Conservation (phyloP, 192 early-diverging fungal species). For the Backusella tarrabulga region DNA sequence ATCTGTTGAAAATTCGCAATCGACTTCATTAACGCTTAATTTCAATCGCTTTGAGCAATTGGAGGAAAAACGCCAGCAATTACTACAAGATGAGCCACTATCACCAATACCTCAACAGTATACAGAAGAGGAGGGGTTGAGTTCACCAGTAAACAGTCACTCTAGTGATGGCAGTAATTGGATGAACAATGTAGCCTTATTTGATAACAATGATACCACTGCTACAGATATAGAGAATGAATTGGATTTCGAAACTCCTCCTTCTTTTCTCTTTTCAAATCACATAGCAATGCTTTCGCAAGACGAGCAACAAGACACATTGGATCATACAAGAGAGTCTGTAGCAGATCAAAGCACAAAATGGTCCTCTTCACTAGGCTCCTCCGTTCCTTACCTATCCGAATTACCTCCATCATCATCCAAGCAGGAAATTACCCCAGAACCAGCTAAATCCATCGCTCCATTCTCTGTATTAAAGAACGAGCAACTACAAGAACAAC, state of each 20-base stretch:
- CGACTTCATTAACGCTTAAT: neutral
- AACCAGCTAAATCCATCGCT: neutral
- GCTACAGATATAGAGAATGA: conserved; percentile 1
- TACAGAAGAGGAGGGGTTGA: neutral
- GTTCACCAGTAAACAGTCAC: neutral
- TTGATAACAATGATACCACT: conserved; percentile 2
- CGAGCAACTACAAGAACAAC: neutral
- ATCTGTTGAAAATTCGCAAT: neutral
- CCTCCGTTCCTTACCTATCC: conserved; percentile 9
- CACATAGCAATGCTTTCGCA: neutral
- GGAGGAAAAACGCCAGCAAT: neutral
- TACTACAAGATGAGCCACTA: neutral
- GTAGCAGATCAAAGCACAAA: neutral
- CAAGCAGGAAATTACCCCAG: neutral
- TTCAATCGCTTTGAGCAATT: conserved; percentile 12
- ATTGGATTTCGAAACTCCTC: neutral
- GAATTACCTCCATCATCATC: neutral
- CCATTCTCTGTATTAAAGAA: neutral
- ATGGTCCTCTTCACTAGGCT: neutral
- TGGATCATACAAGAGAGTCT: neutral
- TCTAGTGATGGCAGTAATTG: conserved; percentile 3
- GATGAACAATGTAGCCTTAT: neutral
- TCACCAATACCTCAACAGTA: neutral
- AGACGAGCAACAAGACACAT: neutral
- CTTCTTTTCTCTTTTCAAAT: neutral